These are phyloP conservation scores for Cucumis cinereus DNA, from an alignment of 306 rosid species.

Conservation along the genomic window DNA sequence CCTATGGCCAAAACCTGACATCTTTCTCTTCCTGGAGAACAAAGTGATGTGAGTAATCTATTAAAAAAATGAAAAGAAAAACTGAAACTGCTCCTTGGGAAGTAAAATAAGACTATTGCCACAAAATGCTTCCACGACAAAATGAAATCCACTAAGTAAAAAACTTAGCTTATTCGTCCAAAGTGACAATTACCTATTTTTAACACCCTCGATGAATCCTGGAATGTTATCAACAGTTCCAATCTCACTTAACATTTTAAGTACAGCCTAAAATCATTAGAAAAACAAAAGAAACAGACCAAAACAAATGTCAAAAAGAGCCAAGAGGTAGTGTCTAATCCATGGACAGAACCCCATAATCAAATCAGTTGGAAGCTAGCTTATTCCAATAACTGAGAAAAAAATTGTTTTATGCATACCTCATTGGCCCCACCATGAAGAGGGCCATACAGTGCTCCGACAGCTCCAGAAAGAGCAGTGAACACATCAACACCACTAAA, in stretches of 20 bases:
- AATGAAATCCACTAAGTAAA: background rate
- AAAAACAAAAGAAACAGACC: background rate
- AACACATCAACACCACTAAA: constrained; percentile 81
- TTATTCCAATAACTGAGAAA: background rate
- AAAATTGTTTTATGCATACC: constrained; percentile 23
- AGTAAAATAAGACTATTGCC: background rate
- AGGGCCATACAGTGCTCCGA: constrained; percentile 87
- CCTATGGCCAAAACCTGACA: constrained; percentile 91
- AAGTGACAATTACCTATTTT: constrained; percentile 40
- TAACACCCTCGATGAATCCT: constrained; percentile 80
- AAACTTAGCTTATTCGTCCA: background rate
- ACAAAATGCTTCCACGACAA: background rate
- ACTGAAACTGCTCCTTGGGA: background rate
- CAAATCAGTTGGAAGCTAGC: background rate
- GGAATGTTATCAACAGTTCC: constrained; percentile 80
- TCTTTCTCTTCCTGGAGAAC: constrained; percentile 65
- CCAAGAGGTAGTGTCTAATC: background rate
- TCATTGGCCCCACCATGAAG: constrained; percentile 93
- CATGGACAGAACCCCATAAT: background rate
- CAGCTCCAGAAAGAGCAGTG: constrained; percentile 81
- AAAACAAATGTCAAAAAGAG: background rate
- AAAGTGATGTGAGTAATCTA: background rate
- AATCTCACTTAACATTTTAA: constrained; percentile 77
- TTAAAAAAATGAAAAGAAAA: background rate
- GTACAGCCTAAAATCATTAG: constrained; percentile 13